These are phyloP conservation scores for Panicum virgatum DNA, from an alignment of 202 grass and related monocot genomes.

Conservation along the genomic window DNA sequence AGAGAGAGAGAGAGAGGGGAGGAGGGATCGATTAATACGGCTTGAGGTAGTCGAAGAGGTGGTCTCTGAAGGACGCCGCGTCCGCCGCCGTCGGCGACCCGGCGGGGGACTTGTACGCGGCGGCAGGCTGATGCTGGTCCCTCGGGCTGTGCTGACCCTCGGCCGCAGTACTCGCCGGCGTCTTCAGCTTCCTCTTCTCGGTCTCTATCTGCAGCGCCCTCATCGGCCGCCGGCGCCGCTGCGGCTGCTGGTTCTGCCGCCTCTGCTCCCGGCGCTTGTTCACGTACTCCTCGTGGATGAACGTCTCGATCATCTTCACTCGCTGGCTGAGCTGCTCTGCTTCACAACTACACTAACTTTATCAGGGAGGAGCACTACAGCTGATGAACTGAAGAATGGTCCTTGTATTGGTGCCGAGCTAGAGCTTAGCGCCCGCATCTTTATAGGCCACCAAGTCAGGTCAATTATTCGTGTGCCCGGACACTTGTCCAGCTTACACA, in stretches of 20 bases:
- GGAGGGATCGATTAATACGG: constrained; percentile 9
- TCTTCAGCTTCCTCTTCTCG: constrained; percentile 8
- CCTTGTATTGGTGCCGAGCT: constrained; percentile 4
- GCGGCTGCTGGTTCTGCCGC: constrained; percentile 30
- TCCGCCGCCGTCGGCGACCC: constrained; percentile 36
- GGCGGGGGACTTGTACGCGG: neutral
- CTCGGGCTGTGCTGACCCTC: neutral
- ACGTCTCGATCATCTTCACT: constrained; percentile 42
- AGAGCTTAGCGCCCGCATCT: neutral
- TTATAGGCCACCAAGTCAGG: constrained; percentile 26
- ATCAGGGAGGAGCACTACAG: neutral
- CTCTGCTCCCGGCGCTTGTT: constrained; percentile 56
- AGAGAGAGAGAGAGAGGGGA: too few species aligned
- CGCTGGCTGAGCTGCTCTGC: neutral
- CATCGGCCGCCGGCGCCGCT: constrained; percentile 6
- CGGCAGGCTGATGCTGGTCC: constrained; percentile 9
- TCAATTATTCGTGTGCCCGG: constrained; percentile 7
- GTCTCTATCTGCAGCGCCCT: constrained; percentile 3
- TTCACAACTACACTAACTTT: neutral
- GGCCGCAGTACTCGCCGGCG: neutral
- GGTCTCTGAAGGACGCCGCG: constrained; percentile 18
- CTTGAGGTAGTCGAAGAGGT: constrained; percentile 59
- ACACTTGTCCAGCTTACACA: constrained; percentile 4
- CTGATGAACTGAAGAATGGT: neutral
- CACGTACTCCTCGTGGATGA: constrained; percentile 68